Conservation (phyloP, 164 flowering plant species). For the Euptelea pleiosperma region DNA sequence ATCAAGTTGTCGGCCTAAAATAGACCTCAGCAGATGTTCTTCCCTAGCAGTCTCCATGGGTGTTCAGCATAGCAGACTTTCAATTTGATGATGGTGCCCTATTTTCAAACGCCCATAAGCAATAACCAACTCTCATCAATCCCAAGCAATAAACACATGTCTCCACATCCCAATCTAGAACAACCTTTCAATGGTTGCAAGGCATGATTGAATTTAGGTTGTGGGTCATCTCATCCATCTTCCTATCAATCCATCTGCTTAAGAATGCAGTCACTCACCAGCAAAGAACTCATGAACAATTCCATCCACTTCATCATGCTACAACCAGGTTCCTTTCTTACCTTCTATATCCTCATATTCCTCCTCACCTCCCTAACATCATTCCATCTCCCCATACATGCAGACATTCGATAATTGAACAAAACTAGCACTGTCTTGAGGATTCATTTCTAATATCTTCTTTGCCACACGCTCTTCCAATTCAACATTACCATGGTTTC, state of each 20-base stretch:
- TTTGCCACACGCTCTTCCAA: constrained; percentile 29
- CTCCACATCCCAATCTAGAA: too few relatives aligned
- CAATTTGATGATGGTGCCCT: too few relatives aligned
- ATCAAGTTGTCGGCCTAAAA: too few relatives aligned
- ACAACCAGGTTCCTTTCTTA: constrained; percentile 36
- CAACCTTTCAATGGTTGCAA: neutral
- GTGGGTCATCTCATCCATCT: neutral
- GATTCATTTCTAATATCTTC: constrained; percentile 33
- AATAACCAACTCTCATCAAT: too few relatives aligned
- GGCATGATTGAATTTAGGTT: neutral
- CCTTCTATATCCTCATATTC: constrained; percentile 26
- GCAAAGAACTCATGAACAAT: constrained; percentile 37
- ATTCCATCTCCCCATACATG: constrained; percentile 29
- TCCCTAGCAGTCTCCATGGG: too few relatives aligned
- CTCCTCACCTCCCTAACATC: constrained; percentile 31
- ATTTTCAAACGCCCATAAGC: too few relatives aligned
- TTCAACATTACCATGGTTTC: constrained; percentile 28
- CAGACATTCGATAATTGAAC: constrained; percentile 36
- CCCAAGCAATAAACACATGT: too few relatives aligned
- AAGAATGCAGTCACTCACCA: constrained; percentile 27
- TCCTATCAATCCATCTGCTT: neutral
- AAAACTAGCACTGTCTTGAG: constrained; percentile 26
- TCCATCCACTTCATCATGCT: constrained; percentile 45
- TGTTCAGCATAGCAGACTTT: too few relatives aligned
- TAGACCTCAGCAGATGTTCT: too few relatives aligned